Conservation (phyloP, 129 eudicot species). For the Artemisia argyi region DNA sequence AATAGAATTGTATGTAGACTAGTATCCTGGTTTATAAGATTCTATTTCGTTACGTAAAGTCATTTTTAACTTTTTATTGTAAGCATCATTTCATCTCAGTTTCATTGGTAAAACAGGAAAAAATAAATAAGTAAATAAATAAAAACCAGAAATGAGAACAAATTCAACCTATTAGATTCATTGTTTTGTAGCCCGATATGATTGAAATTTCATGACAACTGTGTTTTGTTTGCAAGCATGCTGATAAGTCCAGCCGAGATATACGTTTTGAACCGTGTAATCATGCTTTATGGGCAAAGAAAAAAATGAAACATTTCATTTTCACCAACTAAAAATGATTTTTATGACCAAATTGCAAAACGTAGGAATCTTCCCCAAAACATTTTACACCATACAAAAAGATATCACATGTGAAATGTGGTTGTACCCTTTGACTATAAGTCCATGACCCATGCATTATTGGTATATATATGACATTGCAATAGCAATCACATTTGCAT, state of each 20-base stretch:
- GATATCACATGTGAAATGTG: slow-evolving; percentile 26
- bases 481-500: background rate
- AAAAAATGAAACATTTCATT: slow-evolving; percentile 6
- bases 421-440: slow-evolving; percentile 16
- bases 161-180: background rate
- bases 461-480: background rate
- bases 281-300: slow-evolving; percentile 3
- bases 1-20: too few relatives aligned
- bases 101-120: too few relatives aligned
- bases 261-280: slow-evolving; percentile 17
- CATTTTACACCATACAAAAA: slow-evolving; percentile 24
- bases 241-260: background rate
- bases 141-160: too few relatives aligned
- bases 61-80: too few relatives aligned
- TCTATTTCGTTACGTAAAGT: too few relatives aligned
- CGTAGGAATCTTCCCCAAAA: slow-evolving; percentile 5
- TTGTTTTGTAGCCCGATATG: background rate
- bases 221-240: background rate
- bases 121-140: too few relatives aligned
- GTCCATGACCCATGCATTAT: background rate
- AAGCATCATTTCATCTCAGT: too few relatives aligned
- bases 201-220: slow-evolving; percentile 6
- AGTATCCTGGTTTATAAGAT: too few relatives aligned
- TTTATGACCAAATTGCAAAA: background rate
- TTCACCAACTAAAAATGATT: slow-evolving; percentile 27